Conservation (phyloP, 208 protist species). For the Giardia duodenalis region DNA sequence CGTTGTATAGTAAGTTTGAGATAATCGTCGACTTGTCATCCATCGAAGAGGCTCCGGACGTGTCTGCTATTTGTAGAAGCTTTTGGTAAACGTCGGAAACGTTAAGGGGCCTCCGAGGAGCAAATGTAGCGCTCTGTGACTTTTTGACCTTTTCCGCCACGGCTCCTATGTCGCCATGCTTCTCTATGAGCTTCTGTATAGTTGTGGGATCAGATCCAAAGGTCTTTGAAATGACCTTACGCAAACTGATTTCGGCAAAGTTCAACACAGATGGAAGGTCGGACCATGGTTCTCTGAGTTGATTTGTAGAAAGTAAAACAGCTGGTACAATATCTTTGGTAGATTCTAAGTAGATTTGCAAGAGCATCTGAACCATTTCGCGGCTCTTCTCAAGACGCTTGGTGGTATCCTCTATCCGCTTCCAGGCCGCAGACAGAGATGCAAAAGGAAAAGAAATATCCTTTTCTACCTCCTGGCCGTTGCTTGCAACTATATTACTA, state of each 20-base stretch:
- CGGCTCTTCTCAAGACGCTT: slow-evolving; percentile 13
- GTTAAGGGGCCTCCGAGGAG: slow-evolving; percentile 66
- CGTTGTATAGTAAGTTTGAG: slow-evolving; percentile 66
- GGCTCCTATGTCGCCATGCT: background rate
- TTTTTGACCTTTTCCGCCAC: background rate
- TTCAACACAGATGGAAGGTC: background rate
- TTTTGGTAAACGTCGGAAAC: slow-evolving; percentile 64
- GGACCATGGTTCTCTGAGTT: slow-evolving; percentile 14
- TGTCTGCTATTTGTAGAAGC: slow-evolving; percentile 67
- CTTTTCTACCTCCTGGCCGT: no score
- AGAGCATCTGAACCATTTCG: background rate
- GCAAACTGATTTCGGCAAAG: background rate
- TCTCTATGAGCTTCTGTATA: background rate
- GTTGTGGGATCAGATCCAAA: background rate
- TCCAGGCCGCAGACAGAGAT: background rate
- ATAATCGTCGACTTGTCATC: slow-evolving; percentile 59
- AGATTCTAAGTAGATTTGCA: background rate
- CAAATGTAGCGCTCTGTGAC: slow-evolving; percentile 54
- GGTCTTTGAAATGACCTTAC: background rate
- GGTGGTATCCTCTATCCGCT: slow-evolving; percentile 5
- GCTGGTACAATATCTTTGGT: background rate
- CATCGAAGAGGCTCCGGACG: slow-evolving; percentile 50
- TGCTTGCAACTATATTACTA: no score
- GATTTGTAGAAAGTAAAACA: background rate
- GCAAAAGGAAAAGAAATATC: slow-evolving; percentile 6